Evolutionary conservation across 2,329 filamentous ascomycete species (phyloP), one percentile per base, ranked within the genome.

Genomic region (Aspergillus tubingensis): DNA sequence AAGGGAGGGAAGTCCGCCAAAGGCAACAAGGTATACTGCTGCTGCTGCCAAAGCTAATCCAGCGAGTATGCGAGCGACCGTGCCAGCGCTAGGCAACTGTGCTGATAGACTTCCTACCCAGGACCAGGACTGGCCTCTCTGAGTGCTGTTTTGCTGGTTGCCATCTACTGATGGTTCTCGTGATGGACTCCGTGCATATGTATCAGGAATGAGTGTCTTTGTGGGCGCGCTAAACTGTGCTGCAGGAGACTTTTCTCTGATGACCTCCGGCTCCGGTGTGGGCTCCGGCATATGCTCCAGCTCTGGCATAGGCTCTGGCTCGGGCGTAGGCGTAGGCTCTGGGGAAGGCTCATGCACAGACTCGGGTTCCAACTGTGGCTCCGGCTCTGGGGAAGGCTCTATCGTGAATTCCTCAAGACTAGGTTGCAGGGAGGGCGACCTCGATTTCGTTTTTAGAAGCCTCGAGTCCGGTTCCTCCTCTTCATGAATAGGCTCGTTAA

Each of bases 401-500:
- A 44, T 17, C 11, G 19, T 25, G 8, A 44, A 30, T 3, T 55
- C 53, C 21, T 32, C 53, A 30, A 21, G 8, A 8, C 27, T 36
- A 21, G 25, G 53, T 17, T 53, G 36, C 10, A 11, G 25, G 11
- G 17, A 30, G 15, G 47, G 56, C 8, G 30, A 57, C 17, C 48
- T 27, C 23, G 58, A 50, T 32, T 59, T 57, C n/a, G 56, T 54
- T 2, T 59, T 25, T 6, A 58, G 57, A n/a, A 54, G 50, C 23
- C 61, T 54, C 8, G 62, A 63, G n/a, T 52, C 47, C 3, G 65
- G 61, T 41, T 68, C 70, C 10, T 71, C 70, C 5, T 73, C 71
- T 55, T 76, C 70, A n/a, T 70, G 54, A 41, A 72, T 74, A 13
- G 67, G 65, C 19, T 72, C 66, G 11, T 68, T 65, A 32, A 72